Evolutionary conservation across 2,329 filamentous ascomycete genomes (phyloP).

Genomic region (Aspergillus quadrilineatus): DNA sequence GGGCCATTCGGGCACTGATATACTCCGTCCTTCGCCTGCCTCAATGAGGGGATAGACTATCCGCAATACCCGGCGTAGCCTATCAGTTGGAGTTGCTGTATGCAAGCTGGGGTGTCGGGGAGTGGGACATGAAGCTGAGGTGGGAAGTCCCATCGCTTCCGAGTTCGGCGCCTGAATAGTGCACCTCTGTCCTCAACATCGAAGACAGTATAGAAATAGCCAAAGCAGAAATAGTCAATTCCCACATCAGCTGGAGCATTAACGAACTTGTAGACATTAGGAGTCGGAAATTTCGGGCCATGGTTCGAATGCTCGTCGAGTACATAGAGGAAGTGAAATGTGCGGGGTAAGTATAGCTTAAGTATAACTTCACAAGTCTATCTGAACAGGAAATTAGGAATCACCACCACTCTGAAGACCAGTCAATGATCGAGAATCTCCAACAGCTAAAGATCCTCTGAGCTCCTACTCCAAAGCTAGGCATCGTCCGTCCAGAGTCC

Average conservation of each 20-base stretch:
- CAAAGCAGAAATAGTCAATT: neutral
- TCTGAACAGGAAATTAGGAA: neutral
- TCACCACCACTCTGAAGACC: neutral
- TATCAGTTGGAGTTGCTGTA: neutral
- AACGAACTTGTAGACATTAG: neutral
- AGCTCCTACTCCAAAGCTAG: neutral
- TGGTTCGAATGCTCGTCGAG: neutral
- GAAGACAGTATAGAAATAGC: neutral
- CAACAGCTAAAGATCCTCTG: neutral
- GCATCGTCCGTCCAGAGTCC: neutral
- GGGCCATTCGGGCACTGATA: conserved; percentile 2
- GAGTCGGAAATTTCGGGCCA: neutral
- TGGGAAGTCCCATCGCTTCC: conserved; percentile 4
- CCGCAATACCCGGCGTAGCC: neutral
- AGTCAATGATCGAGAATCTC: neutral
- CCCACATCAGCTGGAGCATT: neutral
- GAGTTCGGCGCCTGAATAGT: neutral
- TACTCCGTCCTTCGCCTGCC: neutral
- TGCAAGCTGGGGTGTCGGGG: neutral
- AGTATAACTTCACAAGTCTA: neutral
- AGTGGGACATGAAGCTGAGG: neutral
- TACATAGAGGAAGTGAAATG: too few relatives aligned
- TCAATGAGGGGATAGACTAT: neutral
- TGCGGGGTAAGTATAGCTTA: neutral
- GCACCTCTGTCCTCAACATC: neutral